These are phyloP conservation scores for Microdochium paspali DNA, from an alignment of 2,329 filamentous ascomycete genomes.

Conservation along the genomic window DNA sequence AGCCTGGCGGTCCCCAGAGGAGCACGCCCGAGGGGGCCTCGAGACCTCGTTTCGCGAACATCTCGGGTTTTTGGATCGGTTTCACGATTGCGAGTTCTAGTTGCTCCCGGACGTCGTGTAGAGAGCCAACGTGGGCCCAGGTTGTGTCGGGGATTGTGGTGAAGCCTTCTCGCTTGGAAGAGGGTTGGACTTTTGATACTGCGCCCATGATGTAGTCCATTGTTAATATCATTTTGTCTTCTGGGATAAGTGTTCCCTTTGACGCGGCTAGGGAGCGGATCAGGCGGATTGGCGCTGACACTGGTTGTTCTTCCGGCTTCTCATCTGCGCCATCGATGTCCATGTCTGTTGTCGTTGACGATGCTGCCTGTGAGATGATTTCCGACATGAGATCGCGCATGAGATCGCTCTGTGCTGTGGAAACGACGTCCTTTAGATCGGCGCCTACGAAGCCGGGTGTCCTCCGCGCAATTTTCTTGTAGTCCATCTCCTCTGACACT, in stretches of 20 bases:
- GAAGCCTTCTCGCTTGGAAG: slow-evolving; percentile 87
- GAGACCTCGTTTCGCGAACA: slow-evolving; percentile 70
- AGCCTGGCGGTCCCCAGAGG: slow-evolving; percentile 93
- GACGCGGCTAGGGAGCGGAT: neutral
- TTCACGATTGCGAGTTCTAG: slow-evolving; percentile 81
- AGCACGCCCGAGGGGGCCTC: slow-evolving; percentile 77
- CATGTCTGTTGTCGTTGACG: slow-evolving; percentile 35
- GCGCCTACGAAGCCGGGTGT: slow-evolving; percentile 92
- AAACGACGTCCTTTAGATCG: slow-evolving; percentile 63
- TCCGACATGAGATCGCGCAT: slow-evolving; percentile 16
- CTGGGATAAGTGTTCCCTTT: slow-evolving; percentile 2
- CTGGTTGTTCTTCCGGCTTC: slow-evolving; percentile 5
- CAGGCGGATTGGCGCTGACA: neutral
- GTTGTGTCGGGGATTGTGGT: slow-evolving; percentile 88
- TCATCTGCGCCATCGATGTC: slow-evolving; percentile 34
- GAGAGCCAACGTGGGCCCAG: slow-evolving; percentile 85
- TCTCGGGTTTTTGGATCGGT: slow-evolving; percentile 73
- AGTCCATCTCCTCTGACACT: slow-evolving; percentile 63
- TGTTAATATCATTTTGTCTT: slow-evolving; percentile 12
- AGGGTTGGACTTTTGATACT: slow-evolving; percentile 66
- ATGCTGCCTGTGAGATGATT: neutral
- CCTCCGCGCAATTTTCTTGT: slow-evolving; percentile 63
- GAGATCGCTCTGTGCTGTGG: slow-evolving; percentile 28
- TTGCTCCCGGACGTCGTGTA: slow-evolving; percentile 69
- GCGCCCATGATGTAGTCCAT: slow-evolving; percentile 65